These are phyloP conservation scores for Cyberlindnera petersonii DNA, from an alignment of 805 yeast genomes.

Conservation along the genomic window DNA sequence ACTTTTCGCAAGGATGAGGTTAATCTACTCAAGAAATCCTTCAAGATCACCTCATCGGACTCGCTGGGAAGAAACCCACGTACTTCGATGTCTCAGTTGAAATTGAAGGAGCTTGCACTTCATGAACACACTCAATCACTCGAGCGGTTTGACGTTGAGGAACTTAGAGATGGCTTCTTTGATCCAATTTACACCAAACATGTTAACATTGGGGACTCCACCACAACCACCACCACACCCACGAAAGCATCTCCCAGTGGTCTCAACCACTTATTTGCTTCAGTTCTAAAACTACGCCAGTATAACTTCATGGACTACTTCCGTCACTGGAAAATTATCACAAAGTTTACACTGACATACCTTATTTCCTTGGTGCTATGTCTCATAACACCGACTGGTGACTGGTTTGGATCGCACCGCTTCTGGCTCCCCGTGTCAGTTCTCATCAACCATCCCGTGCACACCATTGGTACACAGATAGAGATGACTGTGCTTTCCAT, in stretches of 20 bases:
- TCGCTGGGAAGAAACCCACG: constrained; percentile 23
- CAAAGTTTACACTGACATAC: constrained; percentile 33
- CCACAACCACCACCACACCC: neutral
- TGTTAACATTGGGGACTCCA: constrained; percentile 8
- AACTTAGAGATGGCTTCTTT: constrained; percentile 45
- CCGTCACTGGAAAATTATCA: constrained; percentile 17
- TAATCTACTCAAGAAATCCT: constrained; percentile 11
- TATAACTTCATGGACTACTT: neutral
- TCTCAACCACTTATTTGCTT: no score
- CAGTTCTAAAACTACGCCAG: no score
- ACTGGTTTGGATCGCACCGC: constrained; percentile 41
- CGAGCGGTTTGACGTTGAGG: constrained; percentile 38
- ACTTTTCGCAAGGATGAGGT: constrained; percentile 9
- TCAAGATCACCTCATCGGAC: constrained; percentile 12
- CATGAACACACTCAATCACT: constrained; percentile 20
- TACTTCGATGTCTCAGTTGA: constrained; percentile 34
- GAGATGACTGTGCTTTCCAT: constrained; percentile 41
- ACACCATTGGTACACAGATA: constrained; percentile 43
- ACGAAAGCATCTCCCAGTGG: neutral
- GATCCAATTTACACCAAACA: constrained; percentile 41
- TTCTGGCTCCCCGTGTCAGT: constrained; percentile 41
- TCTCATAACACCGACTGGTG: constrained; percentile 33
- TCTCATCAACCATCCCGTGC: constrained; percentile 44
- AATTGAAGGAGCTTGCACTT: constrained; percentile 28
- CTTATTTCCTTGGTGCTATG: constrained; percentile 38